Percentiles rank a stretch among this genome's conserved stretches.
These are phyloP conservation scores for Cocos nucifera DNA, from an alignment of 176 grass and related monocot genomes.

Conservation along the genomic window DNA sequence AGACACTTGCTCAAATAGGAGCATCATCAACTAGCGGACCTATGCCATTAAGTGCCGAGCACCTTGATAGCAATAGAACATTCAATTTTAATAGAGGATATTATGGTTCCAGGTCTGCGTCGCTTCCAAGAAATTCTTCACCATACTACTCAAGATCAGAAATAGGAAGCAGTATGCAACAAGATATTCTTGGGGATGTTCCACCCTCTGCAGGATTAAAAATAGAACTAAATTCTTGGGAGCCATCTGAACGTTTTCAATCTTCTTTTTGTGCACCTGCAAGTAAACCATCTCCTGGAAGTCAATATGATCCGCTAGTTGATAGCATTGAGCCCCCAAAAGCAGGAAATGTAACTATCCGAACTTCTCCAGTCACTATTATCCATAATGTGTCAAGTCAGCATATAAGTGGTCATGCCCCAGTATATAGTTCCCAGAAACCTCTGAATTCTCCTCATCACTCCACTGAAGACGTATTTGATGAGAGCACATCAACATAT, in stretches of 20 bases:
- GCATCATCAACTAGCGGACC: constrained; percentile 12
- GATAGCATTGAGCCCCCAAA: constrained; percentile 30
- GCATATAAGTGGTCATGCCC: constrained; percentile 8
- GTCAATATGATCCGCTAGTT: constrained; percentile 40
- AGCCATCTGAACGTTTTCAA: constrained; percentile 61
- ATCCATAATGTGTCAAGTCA: constrained; percentile 24
- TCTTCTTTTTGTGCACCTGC: constrained; percentile 38
- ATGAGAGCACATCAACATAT: constrained; percentile 22
- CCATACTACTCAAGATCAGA: constrained; percentile 10
- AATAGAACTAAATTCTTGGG: constrained; percentile 43
- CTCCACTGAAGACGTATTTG: constrained; percentile 7
- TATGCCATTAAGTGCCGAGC: constrained; percentile 15
- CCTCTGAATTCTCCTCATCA: constrained; percentile 1
- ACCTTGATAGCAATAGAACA: constrained; percentile 12
- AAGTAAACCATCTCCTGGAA: constrained; percentile 19
- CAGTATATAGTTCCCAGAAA: constrained; percentile 11
- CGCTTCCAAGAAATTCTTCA: constrained; percentile 15
- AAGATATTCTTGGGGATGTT: constrained; percentile 4
- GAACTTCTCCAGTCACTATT: constrained; percentile 23
- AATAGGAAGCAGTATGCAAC: neutral
- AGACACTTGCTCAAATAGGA: constrained; percentile 27
- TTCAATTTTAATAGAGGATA: constrained; percentile 16
- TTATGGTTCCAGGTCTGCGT: constrained; percentile 19
- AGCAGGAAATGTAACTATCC: constrained; percentile 27
- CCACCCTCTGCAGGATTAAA: constrained; percentile 11